Conservation (phyloP, 1,139 yeast species). For the Hemisphaericaspora xylofermentans region DNA sequence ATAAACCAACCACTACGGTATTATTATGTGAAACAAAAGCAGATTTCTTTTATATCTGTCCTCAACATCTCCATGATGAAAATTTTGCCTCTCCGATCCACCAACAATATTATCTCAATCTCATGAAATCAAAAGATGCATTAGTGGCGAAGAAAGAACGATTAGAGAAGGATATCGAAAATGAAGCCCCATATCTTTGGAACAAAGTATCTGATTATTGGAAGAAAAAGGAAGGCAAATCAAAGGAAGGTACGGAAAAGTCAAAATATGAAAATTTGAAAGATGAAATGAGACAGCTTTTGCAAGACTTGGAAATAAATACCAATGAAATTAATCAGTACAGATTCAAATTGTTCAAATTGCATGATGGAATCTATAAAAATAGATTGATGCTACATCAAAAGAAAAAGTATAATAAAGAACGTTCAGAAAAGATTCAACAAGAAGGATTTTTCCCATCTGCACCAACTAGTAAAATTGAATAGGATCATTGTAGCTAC, state of each 20-base stretch:
- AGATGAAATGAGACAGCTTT: slow-evolving; percentile 25
- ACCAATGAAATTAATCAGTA: slow-evolving; percentile 23
- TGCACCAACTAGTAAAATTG: slow-evolving; percentile 38
- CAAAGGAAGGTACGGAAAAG: slow-evolving; percentile 12
- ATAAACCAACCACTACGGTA: slow-evolving; percentile 62
- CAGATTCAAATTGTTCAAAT: slow-evolving; percentile 46
- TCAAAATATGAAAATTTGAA: slow-evolving; percentile 14
- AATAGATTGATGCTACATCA: slow-evolving; percentile 40
- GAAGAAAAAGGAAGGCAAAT: slow-evolving; percentile 18
- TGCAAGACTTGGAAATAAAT: slow-evolving; percentile 21
- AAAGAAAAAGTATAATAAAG: slow-evolving; percentile 24
- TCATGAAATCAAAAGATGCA: slow-evolving; percentile 36
- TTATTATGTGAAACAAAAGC: slow-evolving; percentile 49
- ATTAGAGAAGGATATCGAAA: slow-evolving; percentile 26
- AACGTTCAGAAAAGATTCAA: slow-evolving; percentile 39
- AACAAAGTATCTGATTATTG: slow-evolving; percentile 24
- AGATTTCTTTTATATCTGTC: slow-evolving; percentile 73
- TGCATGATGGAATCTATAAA: slow-evolving; percentile 54
- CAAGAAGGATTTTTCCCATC: slow-evolving; percentile 54
- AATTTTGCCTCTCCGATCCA: slow-evolving; percentile 59
- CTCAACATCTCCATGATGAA: slow-evolving; percentile 58
- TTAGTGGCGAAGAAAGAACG: slow-evolving; percentile 43
- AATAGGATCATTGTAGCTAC: too few relatives aligned
- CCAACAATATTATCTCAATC: slow-evolving; percentile 46
- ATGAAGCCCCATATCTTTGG: slow-evolving; percentile 35